phyloP scores from a whole-genome alignment of 176 grass and related monocot species.

The Canna indica region DNA sequence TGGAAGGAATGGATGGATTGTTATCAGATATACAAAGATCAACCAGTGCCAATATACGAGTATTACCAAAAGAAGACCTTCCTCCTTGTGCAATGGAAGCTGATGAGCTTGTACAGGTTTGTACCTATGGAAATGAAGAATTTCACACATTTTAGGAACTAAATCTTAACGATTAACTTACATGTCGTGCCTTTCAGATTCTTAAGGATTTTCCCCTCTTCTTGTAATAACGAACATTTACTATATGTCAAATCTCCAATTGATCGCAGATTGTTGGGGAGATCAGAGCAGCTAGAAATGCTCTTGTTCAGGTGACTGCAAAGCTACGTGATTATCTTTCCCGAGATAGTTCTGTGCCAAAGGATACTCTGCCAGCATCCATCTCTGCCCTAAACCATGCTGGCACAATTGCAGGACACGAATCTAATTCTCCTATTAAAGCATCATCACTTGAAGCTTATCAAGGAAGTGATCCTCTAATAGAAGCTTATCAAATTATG shows the following conservation, averaged over 20 bases:
- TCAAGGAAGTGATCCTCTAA: conserved; percentile 44
- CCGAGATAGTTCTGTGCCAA: conserved; percentile 47
- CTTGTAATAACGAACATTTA: not conserved
- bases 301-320: conserved; percentile 68
- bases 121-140: conserved; percentile 17
- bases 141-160: not conserved
- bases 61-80: conserved; percentile 87
- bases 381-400: not conserved
- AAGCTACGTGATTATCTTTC: conserved; percentile 74
- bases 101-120: conserved; percentile 95
- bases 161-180: not conserved
- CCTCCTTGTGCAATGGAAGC: conserved; percentile 69
- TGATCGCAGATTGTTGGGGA: conserved; percentile 87
- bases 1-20: conserved; percentile 63
- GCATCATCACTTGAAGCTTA: conserved; percentile 41
- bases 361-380: conserved; percentile 21
- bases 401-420: conserved; percentile 10
- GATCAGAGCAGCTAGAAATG: conserved; percentile 87
- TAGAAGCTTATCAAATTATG: conserved; percentile 38
- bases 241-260: conserved; percentile 5
- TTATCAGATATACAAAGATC: conserved; percentile 83
- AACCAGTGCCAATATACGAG: conserved; percentile 75
- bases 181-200: not conserved
- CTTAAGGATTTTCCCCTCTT: conserved; percentile 11
- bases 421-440: conserved; percentile 41